Conservation (phyloP, 345 rosid genomes). For the Cardamine chenopodiifolia region DNA sequence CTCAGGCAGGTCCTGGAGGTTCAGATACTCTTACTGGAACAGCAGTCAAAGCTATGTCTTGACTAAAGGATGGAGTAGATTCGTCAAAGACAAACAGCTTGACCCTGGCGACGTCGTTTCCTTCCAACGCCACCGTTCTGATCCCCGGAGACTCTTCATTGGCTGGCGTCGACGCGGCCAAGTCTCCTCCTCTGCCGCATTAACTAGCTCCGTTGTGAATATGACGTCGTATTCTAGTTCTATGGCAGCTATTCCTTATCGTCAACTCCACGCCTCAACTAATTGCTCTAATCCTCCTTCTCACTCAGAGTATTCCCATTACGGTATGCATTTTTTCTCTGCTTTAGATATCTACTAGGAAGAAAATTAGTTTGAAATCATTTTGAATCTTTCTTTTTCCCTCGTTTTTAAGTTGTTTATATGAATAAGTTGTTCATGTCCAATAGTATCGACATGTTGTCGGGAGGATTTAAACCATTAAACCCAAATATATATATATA, state of each 20-base stretch:
- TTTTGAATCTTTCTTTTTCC: neutral
- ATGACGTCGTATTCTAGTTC: slow-evolving; percentile 5
- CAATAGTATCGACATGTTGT: slow-evolving; percentile 10
- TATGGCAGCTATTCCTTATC: slow-evolving; percentile 26
- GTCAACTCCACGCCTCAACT: slow-evolving; percentile 13
- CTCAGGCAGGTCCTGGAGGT: slow-evolving; percentile 75
- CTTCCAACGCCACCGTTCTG: slow-evolving; percentile 60
- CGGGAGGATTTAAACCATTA: slow-evolving; percentile 25
- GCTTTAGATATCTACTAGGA: neutral
- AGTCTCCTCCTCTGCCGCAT: slow-evolving; percentile 22
- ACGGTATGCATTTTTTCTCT: slow-evolving; percentile 19
- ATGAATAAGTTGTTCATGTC: neutral
- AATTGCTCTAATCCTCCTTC: slow-evolving; percentile 35
- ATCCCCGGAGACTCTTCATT: slow-evolving; percentile 60
- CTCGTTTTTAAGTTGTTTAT: neutral
- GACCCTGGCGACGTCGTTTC: slow-evolving; percentile 77
- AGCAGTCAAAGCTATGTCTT: slow-evolving; percentile 85
- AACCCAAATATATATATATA: neutral
- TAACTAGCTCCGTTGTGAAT: neutral
- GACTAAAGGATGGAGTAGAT: slow-evolving; percentile 92
- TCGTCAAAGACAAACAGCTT: slow-evolving; percentile 82
- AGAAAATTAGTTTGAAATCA: neutral
- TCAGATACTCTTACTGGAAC: slow-evolving; percentile 85
- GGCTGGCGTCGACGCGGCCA: slow-evolving; percentile 65
- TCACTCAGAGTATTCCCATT: slow-evolving; percentile 35